Evolutionary conservation across 75 land plant species (phyloP), one percentile per base, ranked within the genome.

Genomic region (Picea glauca): DNA sequence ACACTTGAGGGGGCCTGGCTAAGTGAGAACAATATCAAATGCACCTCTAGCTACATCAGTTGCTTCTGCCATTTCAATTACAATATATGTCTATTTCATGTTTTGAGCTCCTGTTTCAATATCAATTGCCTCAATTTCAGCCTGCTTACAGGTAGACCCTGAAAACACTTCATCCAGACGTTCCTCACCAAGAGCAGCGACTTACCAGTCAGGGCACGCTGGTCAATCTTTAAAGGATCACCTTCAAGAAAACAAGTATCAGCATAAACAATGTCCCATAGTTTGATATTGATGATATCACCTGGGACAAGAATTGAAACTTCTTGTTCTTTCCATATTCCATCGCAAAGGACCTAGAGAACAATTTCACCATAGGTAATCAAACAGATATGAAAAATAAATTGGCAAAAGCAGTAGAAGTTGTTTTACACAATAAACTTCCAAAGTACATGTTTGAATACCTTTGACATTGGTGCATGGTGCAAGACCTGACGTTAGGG

Each of bases 401-500:
- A 26, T 26, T 26, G 26, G 26, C 0, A 26, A 26, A 26, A 26
- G 26, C 0, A 0, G 26, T 26, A 26, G 26, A 26, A 26, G 26
- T 26, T 26, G 26, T 26, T 26, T 26, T 26, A 26, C 26, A 26
- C 26, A 26, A 26, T 26, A 26, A 26, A 26, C 26, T 26, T 26
- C 26, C 26, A 18, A 79, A 79, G 40, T 26, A 26, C 26, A 26
- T 26, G 26, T 26, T 26, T 26, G 26, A 26, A 26, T 26, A 26
- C 26, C 26, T 26, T 26, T 26, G 26, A 26, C 26, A 0, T 26
- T 26, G 94, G 94, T 63, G 94, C 94, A 78, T 26, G 94, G 94
- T 63, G 94, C 94, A 78, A 92, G 92, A 74, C 90, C 83, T 74
- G 94, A 92, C 94, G 90, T 92, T 21, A 92, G 91, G 38, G 92